Evolutionary conservation across 2,329 filamentous ascomycete species (phyloP), one percentile per base, ranked within the genome.

Genomic region (Cercospora sp.): DNA sequence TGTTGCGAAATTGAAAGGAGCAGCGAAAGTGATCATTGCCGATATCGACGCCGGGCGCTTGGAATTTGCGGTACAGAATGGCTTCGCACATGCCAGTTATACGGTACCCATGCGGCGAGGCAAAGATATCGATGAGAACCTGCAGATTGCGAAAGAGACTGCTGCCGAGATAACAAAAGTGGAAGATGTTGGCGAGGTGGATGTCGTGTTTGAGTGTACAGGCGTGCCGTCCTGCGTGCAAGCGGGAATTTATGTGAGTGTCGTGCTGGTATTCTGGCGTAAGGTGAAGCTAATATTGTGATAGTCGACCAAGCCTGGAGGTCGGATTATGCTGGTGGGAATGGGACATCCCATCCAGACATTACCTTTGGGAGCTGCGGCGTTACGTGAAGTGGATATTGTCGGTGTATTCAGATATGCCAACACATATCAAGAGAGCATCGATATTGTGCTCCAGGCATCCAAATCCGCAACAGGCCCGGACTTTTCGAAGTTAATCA

Each of bases 331-430:
- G 78, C 88, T 93, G 78, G 90, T 94, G 26, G 91, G 91, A 63
- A 93, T 93, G 91, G 91, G 91, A 43, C 91, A 87, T 5, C 90
- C 91, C 0, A 86, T 92, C 63, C 90, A 93, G 78, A 92, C 90
- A 0, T 83, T 93, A 1, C 90, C 90, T 1, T 82, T 94, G 57
- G 91, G 88, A 7, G 89, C 89, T 5, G 90, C 90, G 3, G 89
- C 91, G 45, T 82, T 92, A 30, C 86, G 90, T 43, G 91, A 94
- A 80, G 88, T 93, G 53, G 91, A 93, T 76, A 89, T 93, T 34
- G 80, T 92, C n/a, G 90, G 90, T 37, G 88, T 92, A 32, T 93
- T 93, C 81, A 85, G 91, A 59, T 93, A 93, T 73, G 89, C 89
- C 21, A 91, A 92, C 78, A 91, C 90, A 0, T 93, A 93, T 75